These are phyloP conservation scores for Ramalina peruviana DNA, from an alignment of 495 filamentous ascomycete genomes.

Conservation along the genomic window DNA sequence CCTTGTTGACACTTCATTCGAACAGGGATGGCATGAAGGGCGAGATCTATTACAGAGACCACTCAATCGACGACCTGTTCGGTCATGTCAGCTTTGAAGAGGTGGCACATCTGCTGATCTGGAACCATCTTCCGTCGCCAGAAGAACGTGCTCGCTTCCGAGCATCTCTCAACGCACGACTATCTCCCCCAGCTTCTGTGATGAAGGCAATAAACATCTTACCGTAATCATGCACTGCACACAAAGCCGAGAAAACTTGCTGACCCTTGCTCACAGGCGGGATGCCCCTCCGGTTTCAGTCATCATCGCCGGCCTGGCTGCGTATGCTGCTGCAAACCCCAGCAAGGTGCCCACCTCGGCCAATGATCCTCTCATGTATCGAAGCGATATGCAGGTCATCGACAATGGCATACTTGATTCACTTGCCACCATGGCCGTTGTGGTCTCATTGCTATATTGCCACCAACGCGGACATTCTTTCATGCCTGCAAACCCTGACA, in stretches of 20 bases:
- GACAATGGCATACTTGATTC: constrained; percentile 29
- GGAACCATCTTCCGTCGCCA: constrained; percentile 26
- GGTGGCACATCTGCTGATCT: constrained; percentile 33
- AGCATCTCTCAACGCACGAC: constrained; percentile 17
- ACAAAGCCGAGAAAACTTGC: neutral
- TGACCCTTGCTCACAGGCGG: neutral
- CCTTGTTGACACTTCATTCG: neutral
- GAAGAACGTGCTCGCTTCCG: constrained; percentile 22
- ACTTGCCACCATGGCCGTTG: constrained; percentile 25
- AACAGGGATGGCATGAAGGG: constrained; percentile 24
- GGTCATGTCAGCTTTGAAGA: constrained; percentile 28
- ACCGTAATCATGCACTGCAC: neutral
- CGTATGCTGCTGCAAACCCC: constrained; percentile 25
- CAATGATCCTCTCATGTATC: constrained; percentile 24
- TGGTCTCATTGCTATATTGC: constrained; percentile 26
- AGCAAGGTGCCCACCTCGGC: constrained; percentile 25
- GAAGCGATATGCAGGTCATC: constrained; percentile 20
- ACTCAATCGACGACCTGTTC: constrained; percentile 29
- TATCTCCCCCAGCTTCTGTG: constrained; percentile 1
- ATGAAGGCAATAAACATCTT: constrained; percentile 1
- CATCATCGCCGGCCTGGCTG: constrained; percentile 29
- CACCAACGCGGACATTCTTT: constrained; percentile 25
- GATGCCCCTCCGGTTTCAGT: constrained; percentile 18
- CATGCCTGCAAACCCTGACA: constrained; percentile 22
- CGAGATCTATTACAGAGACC: constrained; percentile 19